These are phyloP conservation scores for Fusarium torreyae DNA, from an alignment of 2,329 filamentous ascomycete genomes.

Conservation along the genomic window DNA sequence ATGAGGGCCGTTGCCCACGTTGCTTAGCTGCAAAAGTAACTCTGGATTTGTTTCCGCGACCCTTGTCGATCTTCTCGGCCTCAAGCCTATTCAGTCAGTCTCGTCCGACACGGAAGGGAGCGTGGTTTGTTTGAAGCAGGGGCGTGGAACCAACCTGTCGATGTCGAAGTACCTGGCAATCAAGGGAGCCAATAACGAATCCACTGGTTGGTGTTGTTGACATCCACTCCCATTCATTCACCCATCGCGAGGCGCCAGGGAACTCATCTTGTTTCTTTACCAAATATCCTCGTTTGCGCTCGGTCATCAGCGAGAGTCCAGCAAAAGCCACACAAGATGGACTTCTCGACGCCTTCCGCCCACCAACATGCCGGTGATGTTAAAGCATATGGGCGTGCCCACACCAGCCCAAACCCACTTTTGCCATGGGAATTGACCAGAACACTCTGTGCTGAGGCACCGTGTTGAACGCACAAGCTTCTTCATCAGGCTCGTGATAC, in stretches of 20 bases:
- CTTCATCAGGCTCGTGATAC: conserved; percentile 29
- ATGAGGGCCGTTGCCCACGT: conserved; percentile 36
- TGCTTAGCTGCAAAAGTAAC: conserved; percentile 37
- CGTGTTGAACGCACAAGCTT: conserved; percentile 34
- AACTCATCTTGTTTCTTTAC: conserved; percentile 36
- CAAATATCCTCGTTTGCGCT: conserved; percentile 32
- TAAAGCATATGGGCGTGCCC: conserved; percentile 25
- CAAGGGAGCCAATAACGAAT: conserved; percentile 39
- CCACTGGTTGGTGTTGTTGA: conserved; percentile 40
- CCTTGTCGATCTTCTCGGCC: conserved; percentile 42
- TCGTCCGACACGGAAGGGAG: conserved; percentile 48
- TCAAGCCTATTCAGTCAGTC: conserved; percentile 46
- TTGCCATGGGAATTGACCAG: conserved; percentile 18
- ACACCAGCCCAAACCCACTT: conserved; percentile 29
- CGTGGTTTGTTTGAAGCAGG: conserved; percentile 37
- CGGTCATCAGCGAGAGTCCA: conserved; percentile 35
- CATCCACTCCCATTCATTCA: conserved; percentile 36
- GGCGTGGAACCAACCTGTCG: conserved; percentile 44
- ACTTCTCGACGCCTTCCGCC: conserved; percentile 31
- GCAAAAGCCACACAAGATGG: conserved; percentile 27
- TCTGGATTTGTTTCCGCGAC: conserved; percentile 47
- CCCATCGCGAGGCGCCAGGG: conserved; percentile 19
- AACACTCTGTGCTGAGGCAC: conserved; percentile 10
- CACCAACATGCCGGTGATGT: conserved; percentile 34
- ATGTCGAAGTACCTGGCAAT: conserved; percentile 31